Percentiles rank a stretch among this genome's conserved stretches.
phyloP scores from a whole-genome alignment of 768 basidiomycete species.

The Serpula lacrymans region DNA sequence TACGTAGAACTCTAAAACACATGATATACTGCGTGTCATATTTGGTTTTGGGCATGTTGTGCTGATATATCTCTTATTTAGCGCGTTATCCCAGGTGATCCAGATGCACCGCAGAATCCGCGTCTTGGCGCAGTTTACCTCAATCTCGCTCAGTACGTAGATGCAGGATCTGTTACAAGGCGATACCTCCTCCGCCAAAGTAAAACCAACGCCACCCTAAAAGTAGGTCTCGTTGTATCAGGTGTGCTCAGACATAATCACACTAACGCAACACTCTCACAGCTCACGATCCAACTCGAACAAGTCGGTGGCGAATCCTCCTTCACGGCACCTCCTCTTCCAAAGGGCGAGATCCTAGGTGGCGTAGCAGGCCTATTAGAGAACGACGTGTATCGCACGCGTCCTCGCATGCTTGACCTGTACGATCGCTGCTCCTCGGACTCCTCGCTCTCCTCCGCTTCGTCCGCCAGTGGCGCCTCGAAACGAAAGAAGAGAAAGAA shows the following conservation, averaged over 20 bases:
- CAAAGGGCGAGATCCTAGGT: conserved; percentile 68
- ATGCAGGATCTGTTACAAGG: conserved; percentile 53
- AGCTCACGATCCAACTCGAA: conserved; percentile 60
- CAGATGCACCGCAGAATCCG: conserved; percentile 52
- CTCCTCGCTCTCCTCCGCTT: conserved; percentile 19
- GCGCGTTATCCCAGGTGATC: conserved; percentile 56
- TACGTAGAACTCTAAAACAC: conserved; percentile 15
- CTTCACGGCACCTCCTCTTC: conserved; percentile 65
- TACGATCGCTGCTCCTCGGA: conserved; percentile 35
- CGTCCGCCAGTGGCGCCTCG: conserved; percentile 4
- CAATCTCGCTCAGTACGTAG: conserved; percentile 74
- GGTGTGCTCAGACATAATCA: too few species aligned
- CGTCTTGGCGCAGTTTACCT: conserved; percentile 64
- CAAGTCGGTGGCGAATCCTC: conserved; percentile 50
- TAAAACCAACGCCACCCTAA: conserved; percentile 77
- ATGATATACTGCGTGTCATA: neutral
- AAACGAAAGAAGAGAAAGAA: conserved; percentile 14
- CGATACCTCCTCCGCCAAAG: conserved; percentile 68
- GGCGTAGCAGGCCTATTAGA: conserved; percentile 63
- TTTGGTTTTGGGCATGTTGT: conserved; percentile 7
- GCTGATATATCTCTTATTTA: conserved; percentile 23
- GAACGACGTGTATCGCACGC: conserved; percentile 49
- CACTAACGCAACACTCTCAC: conserved; percentile 2
- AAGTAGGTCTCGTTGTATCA: conserved; percentile 37
- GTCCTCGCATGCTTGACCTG: conserved; percentile 50